phyloP scores from a whole-genome alignment of 495 filamentous ascomycete species.

The Trichoderma gamsii region DNA sequence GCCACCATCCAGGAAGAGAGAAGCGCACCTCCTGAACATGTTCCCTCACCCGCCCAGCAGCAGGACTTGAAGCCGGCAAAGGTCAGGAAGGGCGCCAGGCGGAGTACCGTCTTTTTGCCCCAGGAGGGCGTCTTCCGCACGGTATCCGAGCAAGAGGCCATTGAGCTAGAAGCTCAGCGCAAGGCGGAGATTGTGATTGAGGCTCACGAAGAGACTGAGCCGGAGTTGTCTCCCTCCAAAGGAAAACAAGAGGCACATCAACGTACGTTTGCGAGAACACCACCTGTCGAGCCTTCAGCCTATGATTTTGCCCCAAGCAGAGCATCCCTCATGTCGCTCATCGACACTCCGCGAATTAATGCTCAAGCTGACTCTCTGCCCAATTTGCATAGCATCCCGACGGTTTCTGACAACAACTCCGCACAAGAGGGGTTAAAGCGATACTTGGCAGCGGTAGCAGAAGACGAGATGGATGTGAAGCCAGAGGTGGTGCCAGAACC shows the following conservation, averaged over 20 bases:
- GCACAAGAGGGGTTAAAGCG: slow-evolving; percentile 7
- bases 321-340: slow-evolving; percentile 50
- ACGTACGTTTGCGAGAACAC: slow-evolving; percentile 37
- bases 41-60: neutral
- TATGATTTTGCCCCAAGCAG: slow-evolving; percentile 39
- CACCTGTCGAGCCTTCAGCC: slow-evolving; percentile 47
- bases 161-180: slow-evolving; percentile 23
- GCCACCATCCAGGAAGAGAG: neutral
- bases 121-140: slow-evolving; percentile 48
- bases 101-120: slow-evolving; percentile 42
- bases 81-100: slow-evolving; percentile 26
- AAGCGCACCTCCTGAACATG: neutral
- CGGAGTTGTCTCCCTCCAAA: slow-evolving; percentile 12
- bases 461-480: neutral
- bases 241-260: slow-evolving; percentile 23
- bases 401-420: slow-evolving; percentile 12
- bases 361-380: slow-evolving; percentile 23
- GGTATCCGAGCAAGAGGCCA: slow-evolving; percentile 39
- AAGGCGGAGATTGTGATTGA: slow-evolving; percentile 16
- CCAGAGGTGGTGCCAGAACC: neutral
- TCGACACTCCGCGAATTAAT: slow-evolving; percentile 41
- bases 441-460: slow-evolving; percentile 10
- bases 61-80: slow-evolving; percentile 26
- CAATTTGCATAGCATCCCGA: slow-evolving; percentile 29
- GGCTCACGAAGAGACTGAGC: neutral